Base-by-base conservation (phyloP, 2,329 filamentous ascomycete species). In the Neonectria faginata region DNA sequence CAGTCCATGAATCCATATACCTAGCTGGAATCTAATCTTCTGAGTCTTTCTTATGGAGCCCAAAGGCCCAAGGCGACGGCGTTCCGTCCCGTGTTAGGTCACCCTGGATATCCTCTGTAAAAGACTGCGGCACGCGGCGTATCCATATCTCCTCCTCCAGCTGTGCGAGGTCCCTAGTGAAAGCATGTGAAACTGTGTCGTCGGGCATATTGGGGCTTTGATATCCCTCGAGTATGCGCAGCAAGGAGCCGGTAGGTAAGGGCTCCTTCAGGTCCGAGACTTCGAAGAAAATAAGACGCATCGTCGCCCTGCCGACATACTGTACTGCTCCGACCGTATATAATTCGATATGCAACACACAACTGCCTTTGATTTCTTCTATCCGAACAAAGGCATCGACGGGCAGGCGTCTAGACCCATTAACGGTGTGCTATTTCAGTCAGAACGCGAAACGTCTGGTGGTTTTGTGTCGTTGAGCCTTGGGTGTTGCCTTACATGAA, bases 121-220 rank as follows among this genome's bases (percentile, higher is more conserved):
- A 42, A n/a, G 39, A 5, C 9, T 11, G n/a, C n/a, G 39, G 39
- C 3, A 42, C n/a, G 3, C 8, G n/a, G n/a, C 18, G 8, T 18
- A 11, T 5, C 39, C 39, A 42, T 2, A 90, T 93, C 62, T 84
- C 83, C 72, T 82, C 83, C 81, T 97, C 94, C 50, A 97, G 78
- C 41, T 70, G 70, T 71, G 85, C 64, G 16, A 70, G 2, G n/a
- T 9, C 10, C 10, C 12, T 3, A 10, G 14, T 25, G 42, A 45
- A 10, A 2, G 2, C 20, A 11, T 14, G 5, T 10, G 11, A 20
- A 3, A 14, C 20, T 3, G 5, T 4, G 10, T 22, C 3, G 9
- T 6, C 3, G 45, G 8, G 2, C 16, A 29, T 8, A 2, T 8
- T 0, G 11, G 14, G 2, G 45, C 3, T 8, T 29, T 3, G 45